Evolutionary conservation across 148 eudicot genomes (phyloP).

Genomic region (Rheum nobile): DNA sequence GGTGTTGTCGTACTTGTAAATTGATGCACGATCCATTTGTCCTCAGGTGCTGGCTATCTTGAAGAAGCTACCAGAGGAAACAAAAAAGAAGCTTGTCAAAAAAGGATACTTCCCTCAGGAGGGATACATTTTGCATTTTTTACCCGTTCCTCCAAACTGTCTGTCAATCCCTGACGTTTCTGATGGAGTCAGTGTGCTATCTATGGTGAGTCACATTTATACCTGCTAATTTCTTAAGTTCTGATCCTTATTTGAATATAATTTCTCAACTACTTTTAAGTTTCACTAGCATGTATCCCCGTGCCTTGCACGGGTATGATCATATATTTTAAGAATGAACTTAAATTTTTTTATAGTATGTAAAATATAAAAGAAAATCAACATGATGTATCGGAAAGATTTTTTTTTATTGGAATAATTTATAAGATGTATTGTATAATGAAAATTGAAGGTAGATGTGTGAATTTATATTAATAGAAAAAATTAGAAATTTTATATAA

Average conservation of each 20-base stretch:
- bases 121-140: constrained; percentile 58
- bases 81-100: constrained; percentile 51
- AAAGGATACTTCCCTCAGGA: constrained; percentile 83
- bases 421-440: too few species aligned
- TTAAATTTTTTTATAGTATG: too few species aligned
- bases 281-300: too few species aligned
- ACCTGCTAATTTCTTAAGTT: background rate
- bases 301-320: too few species aligned
- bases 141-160: constrained; percentile 95
- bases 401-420: too few species aligned
- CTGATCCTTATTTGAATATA: background rate
- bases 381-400: too few species aligned
- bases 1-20: background rate
- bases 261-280: background rate
- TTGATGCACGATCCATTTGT: background rate
- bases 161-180: constrained; percentile 89
- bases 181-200: constrained; percentile 81
- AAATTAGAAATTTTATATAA: too few species aligned
- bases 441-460: too few species aligned
- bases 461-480: too few species aligned
- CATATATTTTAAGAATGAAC: too few species aligned
- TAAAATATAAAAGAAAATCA: too few species aligned
- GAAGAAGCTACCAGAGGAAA: constrained; percentile 54
- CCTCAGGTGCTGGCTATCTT: constrained; percentile 55
- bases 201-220: constrained; percentile 48